A percentile compares a stretch with the other conserved stretches of the same genome.
Evolutionary conservation across 768 basidiomycete species (phyloP).

Genomic region (Auriscalpium vulgare): DNA sequence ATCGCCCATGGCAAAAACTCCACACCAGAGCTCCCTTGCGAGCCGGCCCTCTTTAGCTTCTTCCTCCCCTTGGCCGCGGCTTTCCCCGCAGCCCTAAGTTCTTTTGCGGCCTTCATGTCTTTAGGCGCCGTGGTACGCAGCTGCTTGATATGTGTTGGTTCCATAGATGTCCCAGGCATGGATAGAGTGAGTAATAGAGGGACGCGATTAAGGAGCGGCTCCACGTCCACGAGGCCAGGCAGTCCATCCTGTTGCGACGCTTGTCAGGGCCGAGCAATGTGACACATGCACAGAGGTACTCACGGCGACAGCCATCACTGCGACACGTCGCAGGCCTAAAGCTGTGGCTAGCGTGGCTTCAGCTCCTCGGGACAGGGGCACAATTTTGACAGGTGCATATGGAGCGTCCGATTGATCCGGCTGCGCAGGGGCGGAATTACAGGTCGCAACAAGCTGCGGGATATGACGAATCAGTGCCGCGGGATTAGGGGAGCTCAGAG

Average conservation of each 20-base stretch:
- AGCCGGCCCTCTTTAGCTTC: not conserved
- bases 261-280: not conserved
- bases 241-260: slow-evolving; percentile 30
- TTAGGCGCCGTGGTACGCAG: slow-evolving; percentile 69
- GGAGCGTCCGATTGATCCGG: slow-evolving; percentile 6
- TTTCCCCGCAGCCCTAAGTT: slow-evolving; percentile 42
- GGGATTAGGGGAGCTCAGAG: too few relatives aligned
- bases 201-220: slow-evolving; percentile 39
- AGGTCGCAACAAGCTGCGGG: slow-evolving; percentile 69
- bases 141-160: slow-evolving; percentile 79
- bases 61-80: slow-evolving; percentile 35
- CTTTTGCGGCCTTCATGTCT: slow-evolving; percentile 69
- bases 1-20: too few relatives aligned
- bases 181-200: slow-evolving; percentile 58
- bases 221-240: slow-evolving; percentile 25
- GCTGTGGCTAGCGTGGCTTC: slow-evolving; percentile 52
- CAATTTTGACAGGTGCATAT: slow-evolving; percentile 36
- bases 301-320: slow-evolving; percentile 65
- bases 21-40: too few relatives aligned
- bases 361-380: slow-evolving; percentile 61
- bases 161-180: slow-evolving; percentile 38
- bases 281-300: slow-evolving; percentile 16
- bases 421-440: slow-evolving; percentile 40
- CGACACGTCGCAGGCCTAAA: slow-evolving; percentile 58
- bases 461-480: slow-evolving; percentile 65